Base-by-base conservation (phyloP, 306 rosid genomes). In the Luffa aegyptiaca region DNA sequence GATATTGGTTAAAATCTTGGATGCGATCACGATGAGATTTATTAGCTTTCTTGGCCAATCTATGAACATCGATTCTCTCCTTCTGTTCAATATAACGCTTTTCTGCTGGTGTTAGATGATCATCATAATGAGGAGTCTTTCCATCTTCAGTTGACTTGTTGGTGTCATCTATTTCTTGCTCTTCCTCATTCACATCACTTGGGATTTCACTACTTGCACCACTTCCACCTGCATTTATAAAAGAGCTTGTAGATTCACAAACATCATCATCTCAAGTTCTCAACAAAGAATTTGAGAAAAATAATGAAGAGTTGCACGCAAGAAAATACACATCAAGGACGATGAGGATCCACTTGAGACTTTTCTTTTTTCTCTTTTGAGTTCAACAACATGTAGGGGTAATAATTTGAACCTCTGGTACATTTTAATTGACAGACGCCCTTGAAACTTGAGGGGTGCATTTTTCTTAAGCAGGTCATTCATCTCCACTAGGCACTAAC, bases 11-110 rank as follows among this genome's bases (percentile, higher is more conserved):
- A 90, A 94, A 94, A 84, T 92, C 98, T 77, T 94, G 97, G 84
- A 94, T 94, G 82, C 95, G 88, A 80, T 94, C 98, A 31, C 97
- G 98, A 84, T 94, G 97, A 73, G 98, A 94, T 78, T 94, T 94
- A 56, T 94, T 88, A 3, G 98, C 49, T 6, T 87, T 88, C 91
- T 94, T 94, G 5, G 96, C 93, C 89, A 94, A 76, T 85, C 88
- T 91, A 48, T 94, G 84, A 66, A 84, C 91, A 82, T 94, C 97
- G 49, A 94, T 89, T 66, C 83, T 36, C 93, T 94, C 94, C 84
- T 97, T 92, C 87, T 94, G 95, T 62, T 94, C 95, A 79, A 94
- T 92, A 80, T 94, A 94, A 16, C 98, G 90, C 71, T 83, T 92
- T 92, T 94, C 98, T 1, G 93, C 97, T 1, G 97, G 95, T 5